Evolutionary conservation across 2,329 filamentous ascomycete species (phyloP).

Genomic region (Trichoderma koningii): DNA sequence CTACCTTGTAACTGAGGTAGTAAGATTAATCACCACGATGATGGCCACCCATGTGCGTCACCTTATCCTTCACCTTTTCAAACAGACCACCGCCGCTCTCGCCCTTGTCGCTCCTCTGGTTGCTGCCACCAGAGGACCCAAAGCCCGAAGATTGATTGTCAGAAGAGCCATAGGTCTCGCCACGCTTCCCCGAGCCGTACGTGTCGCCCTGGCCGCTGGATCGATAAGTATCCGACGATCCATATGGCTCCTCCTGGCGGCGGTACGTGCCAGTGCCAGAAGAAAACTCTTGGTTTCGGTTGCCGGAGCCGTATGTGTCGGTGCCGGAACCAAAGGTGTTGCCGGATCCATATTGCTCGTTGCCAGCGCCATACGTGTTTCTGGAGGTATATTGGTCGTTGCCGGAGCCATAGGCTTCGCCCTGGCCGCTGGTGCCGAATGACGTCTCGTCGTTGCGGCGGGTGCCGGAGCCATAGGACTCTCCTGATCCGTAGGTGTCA

Average conservation of each 20-base stretch:
- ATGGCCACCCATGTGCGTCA: slow-evolving; percentile 48
- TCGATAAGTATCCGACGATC: too few relatives aligned
- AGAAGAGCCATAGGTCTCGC: slow-evolving; percentile 25
- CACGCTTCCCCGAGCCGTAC: slow-evolving; percentile 27
- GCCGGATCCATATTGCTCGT: slow-evolving; percentile 30
- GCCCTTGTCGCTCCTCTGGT: not conserved
- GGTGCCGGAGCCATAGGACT: slow-evolving; percentile 33
- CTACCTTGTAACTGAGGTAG: slow-evolving; percentile 35
- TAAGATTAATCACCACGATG: slow-evolving; percentile 56
- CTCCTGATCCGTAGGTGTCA: not conserved
- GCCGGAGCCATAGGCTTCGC: slow-evolving; percentile 9
- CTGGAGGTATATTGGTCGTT: slow-evolving; percentile 31
- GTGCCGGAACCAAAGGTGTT: slow-evolving; percentile 28
- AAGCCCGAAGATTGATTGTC: slow-evolving; percentile 17
- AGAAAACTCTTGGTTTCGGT: slow-evolving; percentile 15
- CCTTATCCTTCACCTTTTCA: slow-evolving; percentile 62
- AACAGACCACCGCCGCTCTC: slow-evolving; percentile 43
- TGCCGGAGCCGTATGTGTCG: slow-evolving; percentile 27
- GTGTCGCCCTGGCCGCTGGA: not conserved
- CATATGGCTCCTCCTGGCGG: too few relatives aligned
- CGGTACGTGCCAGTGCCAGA: too few relatives aligned
- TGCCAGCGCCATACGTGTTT: slow-evolving; percentile 29
- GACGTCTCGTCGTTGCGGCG: slow-evolving; percentile 19
- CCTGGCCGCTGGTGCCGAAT: slow-evolving; percentile 14
- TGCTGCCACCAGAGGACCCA: slow-evolving; percentile 23